Evolutionary conservation across 2,329 filamentous ascomycete species (phyloP).

Genomic region (Ophiostoma australiae): DNA sequence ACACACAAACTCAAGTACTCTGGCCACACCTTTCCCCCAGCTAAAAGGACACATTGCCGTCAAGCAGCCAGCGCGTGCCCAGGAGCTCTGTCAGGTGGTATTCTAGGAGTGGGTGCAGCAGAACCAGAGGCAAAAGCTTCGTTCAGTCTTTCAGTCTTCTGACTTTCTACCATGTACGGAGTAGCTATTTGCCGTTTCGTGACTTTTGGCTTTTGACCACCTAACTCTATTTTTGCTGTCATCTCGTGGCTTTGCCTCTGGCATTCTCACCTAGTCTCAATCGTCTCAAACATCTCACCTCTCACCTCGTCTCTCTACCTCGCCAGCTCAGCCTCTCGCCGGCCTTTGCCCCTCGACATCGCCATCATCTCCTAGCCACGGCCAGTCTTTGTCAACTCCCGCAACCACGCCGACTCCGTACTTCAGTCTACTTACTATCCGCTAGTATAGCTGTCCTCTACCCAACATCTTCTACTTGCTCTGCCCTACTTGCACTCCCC

Average conservation of each 20-base stretch:
- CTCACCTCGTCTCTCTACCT: not conserved
- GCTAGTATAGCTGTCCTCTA: not conserved
- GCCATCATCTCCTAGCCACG: not conserved
- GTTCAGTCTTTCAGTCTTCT: not conserved
- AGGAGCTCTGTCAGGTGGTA: constrained; percentile 3
- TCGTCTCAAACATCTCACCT: not conserved
- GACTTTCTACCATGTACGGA: no score
- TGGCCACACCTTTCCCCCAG: not conserved
- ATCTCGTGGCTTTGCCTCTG: constrained; percentile 6
- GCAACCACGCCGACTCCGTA: not conserved
- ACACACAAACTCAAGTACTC: not conserved
- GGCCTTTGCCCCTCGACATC: constrained; percentile 1
- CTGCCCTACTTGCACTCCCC: not conserved
- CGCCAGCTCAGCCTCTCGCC: not conserved
- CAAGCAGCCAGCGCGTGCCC: not conserved
- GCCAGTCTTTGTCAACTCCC: not conserved
- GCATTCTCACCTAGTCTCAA: not conserved
- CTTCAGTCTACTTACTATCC: not conserved
- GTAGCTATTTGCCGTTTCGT: not conserved
- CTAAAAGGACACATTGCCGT: constrained; percentile 12
- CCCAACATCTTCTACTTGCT: not conserved
- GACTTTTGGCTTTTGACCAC: not conserved
- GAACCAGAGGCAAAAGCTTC: not conserved
- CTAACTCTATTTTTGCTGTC: not conserved
- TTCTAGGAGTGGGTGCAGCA: not conserved